phyloP scores from a whole-genome alignment of 2,329 filamentous ascomycete genomes.

The Colletotrichum sp. region DNA sequence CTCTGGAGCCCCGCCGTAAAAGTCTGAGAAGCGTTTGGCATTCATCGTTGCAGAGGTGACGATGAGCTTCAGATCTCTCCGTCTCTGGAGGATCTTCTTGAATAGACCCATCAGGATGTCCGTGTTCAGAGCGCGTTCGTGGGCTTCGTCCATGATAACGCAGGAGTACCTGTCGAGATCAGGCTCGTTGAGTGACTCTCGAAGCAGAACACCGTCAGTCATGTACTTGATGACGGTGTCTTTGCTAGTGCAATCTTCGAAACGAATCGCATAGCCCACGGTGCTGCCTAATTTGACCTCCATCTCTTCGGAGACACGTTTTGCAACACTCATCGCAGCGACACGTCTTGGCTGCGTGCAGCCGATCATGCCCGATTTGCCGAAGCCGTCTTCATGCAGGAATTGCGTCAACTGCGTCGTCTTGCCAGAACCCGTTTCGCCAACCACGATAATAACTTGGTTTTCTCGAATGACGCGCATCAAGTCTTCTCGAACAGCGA shows the following conservation, averaged over 20 bases:
- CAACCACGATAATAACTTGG: slow-evolving; percentile 95
- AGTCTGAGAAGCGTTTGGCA: slow-evolving; percentile 91
- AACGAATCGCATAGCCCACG: slow-evolving; percentile 96
- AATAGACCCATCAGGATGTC: slow-evolving; percentile 97
- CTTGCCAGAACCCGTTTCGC: slow-evolving; percentile 96
- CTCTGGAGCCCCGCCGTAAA: slow-evolving; percentile 94
- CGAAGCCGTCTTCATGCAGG: slow-evolving; percentile 93
- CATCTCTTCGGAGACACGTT: slow-evolving; percentile 98
- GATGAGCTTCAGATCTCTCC: slow-evolving; percentile 92
- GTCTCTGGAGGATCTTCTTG: slow-evolving; percentile 91
- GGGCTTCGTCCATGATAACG: slow-evolving; percentile 99
- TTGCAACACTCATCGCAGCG: slow-evolving; percentile 98
- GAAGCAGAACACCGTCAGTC: slow-evolving; percentile 93
- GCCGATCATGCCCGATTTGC: slow-evolving; percentile 85
- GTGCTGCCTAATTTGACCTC: slow-evolving; percentile 85
- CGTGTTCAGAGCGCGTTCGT: slow-evolving; percentile 95
- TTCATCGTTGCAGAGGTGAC: slow-evolving; percentile 99
- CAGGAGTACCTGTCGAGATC: slow-evolving; percentile 97
- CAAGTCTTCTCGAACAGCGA: slow-evolving; percentile 93
- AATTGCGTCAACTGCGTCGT: slow-evolving; percentile 98
- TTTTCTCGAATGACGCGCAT: slow-evolving; percentile 93
- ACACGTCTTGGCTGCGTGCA: slow-evolving; percentile 97
- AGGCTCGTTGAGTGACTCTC: slow-evolving; percentile 90
- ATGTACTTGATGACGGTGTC: slow-evolving; percentile 98
- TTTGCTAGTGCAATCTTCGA: slow-evolving; percentile 96